These are phyloP conservation scores for Medicago truncatula DNA, from an alignment of 306 rosid genomes.

Conservation along the genomic window DNA sequence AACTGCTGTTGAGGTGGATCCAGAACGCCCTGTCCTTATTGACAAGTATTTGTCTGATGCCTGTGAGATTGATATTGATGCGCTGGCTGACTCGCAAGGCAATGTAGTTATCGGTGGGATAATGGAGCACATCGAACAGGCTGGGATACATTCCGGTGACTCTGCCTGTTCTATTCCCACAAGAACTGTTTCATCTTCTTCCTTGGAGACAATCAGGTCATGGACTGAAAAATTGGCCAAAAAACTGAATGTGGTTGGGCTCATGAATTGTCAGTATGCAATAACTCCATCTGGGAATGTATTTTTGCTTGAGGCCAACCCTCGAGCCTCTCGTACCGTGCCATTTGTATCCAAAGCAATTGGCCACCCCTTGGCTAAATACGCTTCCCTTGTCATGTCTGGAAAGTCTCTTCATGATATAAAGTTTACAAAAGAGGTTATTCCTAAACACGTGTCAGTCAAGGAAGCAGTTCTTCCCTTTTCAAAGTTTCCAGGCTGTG, in stretches of 20 bases:
- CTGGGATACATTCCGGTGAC: constrained; percentile 98
- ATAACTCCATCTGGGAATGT: constrained; percentile 77
- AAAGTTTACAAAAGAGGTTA: constrained; percentile 78
- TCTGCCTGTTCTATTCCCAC: constrained; percentile 95
- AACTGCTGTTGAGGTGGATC: constrained; percentile 95
- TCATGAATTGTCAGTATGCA: constrained; percentile 98
- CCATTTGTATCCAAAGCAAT: constrained; percentile 98
- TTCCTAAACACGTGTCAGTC: constrained; percentile 84
- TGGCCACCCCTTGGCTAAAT: constrained; percentile 96
- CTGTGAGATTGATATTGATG: constrained; percentile 90
- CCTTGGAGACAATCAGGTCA: constrained; percentile 77
- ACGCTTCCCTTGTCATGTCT: constrained; percentile 96
- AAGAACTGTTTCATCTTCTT: constrained; percentile 71
- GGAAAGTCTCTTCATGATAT: constrained; percentile 87
- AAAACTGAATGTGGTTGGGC: constrained; percentile 84
- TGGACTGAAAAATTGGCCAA: constrained; percentile 91
- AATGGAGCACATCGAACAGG: constrained; percentile 99
- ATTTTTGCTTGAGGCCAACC: constrained; percentile 94
- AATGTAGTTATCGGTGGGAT: constrained; percentile 97
- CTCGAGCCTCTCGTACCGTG: constrained; percentile 91
- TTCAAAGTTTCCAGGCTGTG: constrained; percentile 91
- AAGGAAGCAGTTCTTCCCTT: constrained; percentile 99
- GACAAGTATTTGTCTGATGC: constrained; percentile 94
- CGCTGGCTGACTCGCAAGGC: constrained; percentile 94
- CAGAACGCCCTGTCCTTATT: constrained; percentile 89